Evolutionary conservation across 148 eudicot species (phyloP).

Genomic region (Chenopodium berlandieri): DNA sequence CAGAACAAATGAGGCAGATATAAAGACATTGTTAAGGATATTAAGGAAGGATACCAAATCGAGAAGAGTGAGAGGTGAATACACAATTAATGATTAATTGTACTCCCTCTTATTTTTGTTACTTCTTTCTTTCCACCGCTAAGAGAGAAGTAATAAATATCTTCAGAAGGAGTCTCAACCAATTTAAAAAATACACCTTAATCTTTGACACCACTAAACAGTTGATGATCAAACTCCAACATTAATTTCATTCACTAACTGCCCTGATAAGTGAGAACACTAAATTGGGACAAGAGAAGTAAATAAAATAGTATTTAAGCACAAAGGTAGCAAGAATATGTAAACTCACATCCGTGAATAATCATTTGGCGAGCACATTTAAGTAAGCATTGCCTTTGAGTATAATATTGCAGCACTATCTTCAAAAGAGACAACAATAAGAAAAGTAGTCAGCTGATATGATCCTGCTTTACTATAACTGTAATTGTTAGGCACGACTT

Average conservation of each 20-base stretch:
- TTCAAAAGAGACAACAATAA: conserved; percentile 35
- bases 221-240: too few species aligned
- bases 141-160: too few species aligned
- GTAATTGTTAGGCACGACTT: background rate
- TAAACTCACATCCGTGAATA: conserved; percentile 69
- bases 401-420: conserved; percentile 87
- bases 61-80: too few species aligned
- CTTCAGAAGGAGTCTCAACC: too few species aligned
- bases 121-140: too few species aligned
- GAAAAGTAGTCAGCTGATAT: conserved; percentile 16
- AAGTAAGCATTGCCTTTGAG: conserved; percentile 92
- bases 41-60: background rate
- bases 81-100: too few species aligned
- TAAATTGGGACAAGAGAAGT: too few species aligned
- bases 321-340: background rate
- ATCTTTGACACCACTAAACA: too few species aligned
- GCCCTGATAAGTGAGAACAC: too few species aligned
- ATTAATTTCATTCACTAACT: too few species aligned
- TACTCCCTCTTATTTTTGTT: too few species aligned
- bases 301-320: background rate
- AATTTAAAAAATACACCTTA: too few species aligned
- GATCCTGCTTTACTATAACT: background rate
- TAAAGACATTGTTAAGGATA: background rate
- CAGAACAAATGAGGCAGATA: background rate
- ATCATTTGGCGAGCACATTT: conserved; percentile 82